Base-by-base conservation (phyloP, 257 asterid genomes). In the Ophiorrhiza pumila region DNA sequence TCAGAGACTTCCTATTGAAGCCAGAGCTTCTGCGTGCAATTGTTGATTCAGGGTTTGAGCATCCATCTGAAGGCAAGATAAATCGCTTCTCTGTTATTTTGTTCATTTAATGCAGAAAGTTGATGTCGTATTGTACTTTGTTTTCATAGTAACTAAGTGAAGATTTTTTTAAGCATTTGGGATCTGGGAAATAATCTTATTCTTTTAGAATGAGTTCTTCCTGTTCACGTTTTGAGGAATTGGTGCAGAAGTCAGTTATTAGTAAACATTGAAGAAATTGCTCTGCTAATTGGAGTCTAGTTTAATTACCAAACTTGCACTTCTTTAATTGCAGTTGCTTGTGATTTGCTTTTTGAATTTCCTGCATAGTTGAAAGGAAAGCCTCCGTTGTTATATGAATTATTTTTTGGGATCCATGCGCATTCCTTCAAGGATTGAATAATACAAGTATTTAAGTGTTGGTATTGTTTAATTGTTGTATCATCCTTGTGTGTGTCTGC, bases 11-110 rank as follows among this genome's bases (percentile, higher is more conserved):
- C 27, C 85, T 83, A 50, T 68, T 83, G 61, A 83, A 83, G 79
- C 85, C 87, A 64, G 87, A 83, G 74, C 80, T 83, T 75, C 83
- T 83, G 63, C 77, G 87, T 25, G 87, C 87, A 32, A 83, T 83
- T 60, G 87, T 83, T 70, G 87, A 83, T 73, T 83, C 83, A 4
- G 87, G 87, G 65, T 83, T 83, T 78, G 87, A 83, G 78, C 87
- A 83, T 78, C 87, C 87, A 25, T 83, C 87, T 3, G 87, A 83
- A 83, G 87, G 87, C 85, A 80, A 83, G 85, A 49, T 39, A 41
- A 52, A 14, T 15, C 0, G 7, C 35, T 25, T 37, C 17, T 37
- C 32, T 32, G 27, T 57, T 37, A 1, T 34, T 47, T 67, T 25
- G 3, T 41, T 7, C 37, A 10, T 58, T 25, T 39, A 7, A 0